Conservation (phyloP, 768 basidiomycete species). For the Suillus decipiens region DNA sequence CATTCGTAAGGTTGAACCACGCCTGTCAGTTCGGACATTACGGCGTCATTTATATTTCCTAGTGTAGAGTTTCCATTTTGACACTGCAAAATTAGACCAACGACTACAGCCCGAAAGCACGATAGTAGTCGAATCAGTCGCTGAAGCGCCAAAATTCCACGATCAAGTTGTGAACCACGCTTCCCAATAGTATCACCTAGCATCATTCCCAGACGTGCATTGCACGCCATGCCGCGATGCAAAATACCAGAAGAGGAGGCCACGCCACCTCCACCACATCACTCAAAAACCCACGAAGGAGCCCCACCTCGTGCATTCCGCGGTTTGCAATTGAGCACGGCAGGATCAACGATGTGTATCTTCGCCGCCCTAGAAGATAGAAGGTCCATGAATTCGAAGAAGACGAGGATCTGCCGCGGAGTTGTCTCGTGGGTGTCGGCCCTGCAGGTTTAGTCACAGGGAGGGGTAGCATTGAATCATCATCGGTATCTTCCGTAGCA, state of each 20-base stretch:
- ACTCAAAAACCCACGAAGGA: slow-evolving; percentile 30
- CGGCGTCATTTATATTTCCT: neutral
- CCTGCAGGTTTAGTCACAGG: slow-evolving; percentile 20
- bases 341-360: slow-evolving; percentile 25
- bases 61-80: neutral
- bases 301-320: slow-evolving; percentile 21
- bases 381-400: slow-evolving; percentile 28
- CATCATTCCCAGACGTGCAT: slow-evolving; percentile 22
- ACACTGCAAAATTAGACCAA: neutral
- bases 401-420: slow-evolving; percentile 19
- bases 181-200: neutral
- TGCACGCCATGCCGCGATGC: slow-evolving; percentile 36
- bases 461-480: slow-evolving; percentile 13
- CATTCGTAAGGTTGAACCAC: neutral
- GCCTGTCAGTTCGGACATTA: slow-evolving; percentile 5
- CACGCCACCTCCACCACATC: slow-evolving; percentile 40
- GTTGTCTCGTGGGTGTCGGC: neutral
- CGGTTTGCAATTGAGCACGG: slow-evolving; percentile 17
- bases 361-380: slow-evolving; percentile 23
- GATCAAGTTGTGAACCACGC: neutral
- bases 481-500: slow-evolving; percentile 12
- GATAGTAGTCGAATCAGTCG: neutral
- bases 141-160: neutral
- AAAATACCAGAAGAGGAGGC: slow-evolving; percentile 36
- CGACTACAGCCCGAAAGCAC: neutral